phyloP scores from a whole-genome alignment of 345 rosid genomes.

The Linum tenue region DNA sequence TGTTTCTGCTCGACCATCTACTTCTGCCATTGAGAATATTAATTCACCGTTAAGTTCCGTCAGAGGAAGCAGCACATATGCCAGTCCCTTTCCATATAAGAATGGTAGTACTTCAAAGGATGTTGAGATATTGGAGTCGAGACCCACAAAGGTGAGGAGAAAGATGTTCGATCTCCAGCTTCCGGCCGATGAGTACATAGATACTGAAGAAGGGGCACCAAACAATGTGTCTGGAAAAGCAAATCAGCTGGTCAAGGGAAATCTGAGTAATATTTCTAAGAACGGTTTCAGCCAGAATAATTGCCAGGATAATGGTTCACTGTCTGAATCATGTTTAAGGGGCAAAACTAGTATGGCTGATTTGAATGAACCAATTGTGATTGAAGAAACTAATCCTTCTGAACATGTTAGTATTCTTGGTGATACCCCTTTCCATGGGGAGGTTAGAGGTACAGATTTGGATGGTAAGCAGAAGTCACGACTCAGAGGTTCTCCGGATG shows the following conservation, averaged over 20 bases:
- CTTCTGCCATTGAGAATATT: conserved; percentile 35
- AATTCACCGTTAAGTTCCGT: conserved; percentile 48
- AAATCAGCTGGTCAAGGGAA: conserved; percentile 38
- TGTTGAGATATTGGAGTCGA: conserved; percentile 45
- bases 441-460: conserved; percentile 27
- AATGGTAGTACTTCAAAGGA: conserved; percentile 48
- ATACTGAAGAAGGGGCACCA: conserved; percentile 39
- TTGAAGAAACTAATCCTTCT: conserved; percentile 39
- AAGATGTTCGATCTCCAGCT: conserved; percentile 77
- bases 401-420: conserved; percentile 25
- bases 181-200: conserved; percentile 69
- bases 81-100: conserved; percentile 39
- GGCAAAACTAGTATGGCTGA: conserved; percentile 45
- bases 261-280: conserved; percentile 26
- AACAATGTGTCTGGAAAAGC: conserved; percentile 32
- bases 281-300: conserved; percentile 32
- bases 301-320: conserved; percentile 27
- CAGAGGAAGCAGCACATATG: conserved; percentile 42
- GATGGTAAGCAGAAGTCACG: conserved; percentile 25
- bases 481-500: conserved; percentile 35
- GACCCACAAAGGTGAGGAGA: conserved; percentile 69
- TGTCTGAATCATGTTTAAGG: conserved; percentile 33
- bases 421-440: conserved; percentile 22
- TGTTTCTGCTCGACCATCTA: conserved; percentile 39
- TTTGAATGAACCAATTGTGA: conserved; percentile 67